Evolutionary conservation across 768 basidiomycete genomes (phyloP).

Genomic region (Lepiota brunneoincarnata): DNA sequence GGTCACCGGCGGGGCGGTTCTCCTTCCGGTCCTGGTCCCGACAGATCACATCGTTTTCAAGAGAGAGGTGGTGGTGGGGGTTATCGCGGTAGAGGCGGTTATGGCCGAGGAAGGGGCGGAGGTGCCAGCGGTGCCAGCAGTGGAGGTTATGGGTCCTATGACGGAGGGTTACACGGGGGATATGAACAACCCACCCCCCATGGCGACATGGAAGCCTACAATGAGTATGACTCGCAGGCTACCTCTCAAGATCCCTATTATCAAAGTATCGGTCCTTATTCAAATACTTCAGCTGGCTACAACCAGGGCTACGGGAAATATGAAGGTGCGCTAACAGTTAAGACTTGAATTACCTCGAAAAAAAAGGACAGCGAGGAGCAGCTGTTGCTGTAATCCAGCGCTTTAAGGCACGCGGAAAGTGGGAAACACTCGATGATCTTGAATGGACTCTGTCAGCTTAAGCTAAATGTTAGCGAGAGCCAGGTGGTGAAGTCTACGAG

Average conservation of each 20-base stretch:
- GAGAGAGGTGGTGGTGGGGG: slow-evolving; percentile 59
- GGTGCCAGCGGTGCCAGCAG: slow-evolving; percentile 31
- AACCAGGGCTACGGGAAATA: slow-evolving; percentile 60
- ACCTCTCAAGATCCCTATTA: slow-evolving; percentile 61
- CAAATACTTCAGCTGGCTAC: slow-evolving; percentile 52
- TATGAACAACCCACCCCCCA: slow-evolving; percentile 66
- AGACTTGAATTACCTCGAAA: slow-evolving; percentile 48
- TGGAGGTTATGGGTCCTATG: slow-evolving; percentile 51
- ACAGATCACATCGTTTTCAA: slow-evolving; percentile 62
- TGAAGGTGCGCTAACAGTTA: slow-evolving; percentile 86
- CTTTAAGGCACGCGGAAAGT: slow-evolving; percentile 51
- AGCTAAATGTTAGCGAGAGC: slow-evolving; percentile 48
- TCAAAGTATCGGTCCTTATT: slow-evolving; percentile 56
- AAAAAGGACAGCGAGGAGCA: slow-evolving; percentile 40
- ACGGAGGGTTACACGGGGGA: slow-evolving; percentile 29
- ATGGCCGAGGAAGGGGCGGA: slow-evolving; percentile 64
- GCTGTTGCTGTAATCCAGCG: slow-evolving; percentile 30
- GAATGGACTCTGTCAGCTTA: slow-evolving; percentile 36
- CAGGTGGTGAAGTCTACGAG: slow-evolving; percentile 19
- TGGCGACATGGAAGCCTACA: slow-evolving; percentile 66
- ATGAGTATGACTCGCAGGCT: slow-evolving; percentile 58
- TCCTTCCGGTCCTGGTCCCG: slow-evolving; percentile 65
- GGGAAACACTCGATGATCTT: slow-evolving; percentile 24
- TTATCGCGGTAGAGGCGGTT: slow-evolving; percentile 45
- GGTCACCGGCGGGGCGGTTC: slow-evolving; percentile 57